Evolutionary conservation across 116 monocot species (phyloP).

Genomic region (Zostera marina): DNA sequence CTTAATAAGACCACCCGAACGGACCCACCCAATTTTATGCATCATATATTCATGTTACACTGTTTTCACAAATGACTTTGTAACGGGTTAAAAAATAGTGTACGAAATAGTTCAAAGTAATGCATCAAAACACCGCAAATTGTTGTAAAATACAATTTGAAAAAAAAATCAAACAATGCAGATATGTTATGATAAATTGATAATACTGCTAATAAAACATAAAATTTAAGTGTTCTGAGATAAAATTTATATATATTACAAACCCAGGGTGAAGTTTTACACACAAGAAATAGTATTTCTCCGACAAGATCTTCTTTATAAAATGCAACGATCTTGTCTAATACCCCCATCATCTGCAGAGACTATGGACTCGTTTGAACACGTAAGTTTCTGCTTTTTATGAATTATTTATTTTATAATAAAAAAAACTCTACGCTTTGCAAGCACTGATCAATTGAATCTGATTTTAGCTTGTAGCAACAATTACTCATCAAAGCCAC

Average conservation of each 20-base stretch:
- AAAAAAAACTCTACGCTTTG: neutral
- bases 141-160: too few relatives aligned
- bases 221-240: neutral
- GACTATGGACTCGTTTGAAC: conserved; percentile 76
- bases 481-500: conserved; percentile 98
- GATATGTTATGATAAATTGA: too few relatives aligned
- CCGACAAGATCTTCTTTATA: conserved; percentile 79
- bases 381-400: conserved; percentile 7
- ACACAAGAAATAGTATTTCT: conserved; percentile 94
- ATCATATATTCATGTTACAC: too few relatives aligned
- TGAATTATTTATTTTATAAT: neutral
- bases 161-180: too few relatives aligned
- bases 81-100: too few relatives aligned
- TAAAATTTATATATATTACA: neutral
- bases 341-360: conserved; percentile 79
- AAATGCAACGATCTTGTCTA: conserved; percentile 69
- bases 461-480: conserved; percentile 80
- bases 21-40: too few relatives aligned
- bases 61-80: too few relatives aligned
- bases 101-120: too few relatives aligned
- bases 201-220: too few relatives aligned
- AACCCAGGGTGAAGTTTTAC: conserved; percentile 66
- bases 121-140: too few relatives aligned
- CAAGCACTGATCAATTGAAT: neutral
- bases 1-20: too few relatives aligned